These are phyloP conservation scores for Talaromyces sp. DNA, from an alignment of 2,329 filamentous ascomycete genomes.

Conservation along the genomic window DNA sequence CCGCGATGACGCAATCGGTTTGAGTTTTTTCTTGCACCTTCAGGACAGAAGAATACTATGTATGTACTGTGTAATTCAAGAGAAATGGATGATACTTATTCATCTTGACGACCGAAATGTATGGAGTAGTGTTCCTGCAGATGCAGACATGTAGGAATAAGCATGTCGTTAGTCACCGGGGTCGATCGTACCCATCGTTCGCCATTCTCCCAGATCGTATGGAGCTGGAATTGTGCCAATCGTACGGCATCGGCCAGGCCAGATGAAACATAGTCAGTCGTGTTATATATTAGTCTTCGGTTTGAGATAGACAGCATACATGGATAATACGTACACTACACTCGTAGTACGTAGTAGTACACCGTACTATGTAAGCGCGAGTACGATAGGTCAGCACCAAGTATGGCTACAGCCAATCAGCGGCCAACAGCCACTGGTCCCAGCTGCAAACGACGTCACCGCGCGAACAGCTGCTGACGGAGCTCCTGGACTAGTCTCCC, in stretches of 20 bases:
- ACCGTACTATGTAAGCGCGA: no score
- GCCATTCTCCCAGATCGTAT: neutral
- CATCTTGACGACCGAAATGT: neutral
- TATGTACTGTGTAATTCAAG: neutral
- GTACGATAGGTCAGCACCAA: no score
- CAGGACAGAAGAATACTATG: no score
- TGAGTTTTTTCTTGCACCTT: no score
- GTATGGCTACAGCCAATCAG: neutral
- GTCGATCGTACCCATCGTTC: neutral
- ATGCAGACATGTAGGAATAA: neutral
- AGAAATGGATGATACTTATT: neutral
- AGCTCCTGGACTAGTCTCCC: neutral
- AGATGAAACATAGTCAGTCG: neutral
- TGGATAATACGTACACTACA: no score
- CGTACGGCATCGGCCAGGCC: neutral
- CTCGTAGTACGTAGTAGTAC: neutral
- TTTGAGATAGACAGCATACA: neutral
- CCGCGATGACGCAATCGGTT: neutral
- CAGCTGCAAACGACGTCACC: conserved; percentile 1
- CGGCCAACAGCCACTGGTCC: neutral
- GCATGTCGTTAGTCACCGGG: neutral
- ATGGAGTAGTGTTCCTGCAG: neutral
- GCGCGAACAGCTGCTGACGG: neutral
- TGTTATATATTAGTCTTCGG: neutral
- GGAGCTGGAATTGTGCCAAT: neutral